Conservation (phyloP, 495 filamentous ascomycete species). For the Pseudotulostoma volvatum region DNA sequence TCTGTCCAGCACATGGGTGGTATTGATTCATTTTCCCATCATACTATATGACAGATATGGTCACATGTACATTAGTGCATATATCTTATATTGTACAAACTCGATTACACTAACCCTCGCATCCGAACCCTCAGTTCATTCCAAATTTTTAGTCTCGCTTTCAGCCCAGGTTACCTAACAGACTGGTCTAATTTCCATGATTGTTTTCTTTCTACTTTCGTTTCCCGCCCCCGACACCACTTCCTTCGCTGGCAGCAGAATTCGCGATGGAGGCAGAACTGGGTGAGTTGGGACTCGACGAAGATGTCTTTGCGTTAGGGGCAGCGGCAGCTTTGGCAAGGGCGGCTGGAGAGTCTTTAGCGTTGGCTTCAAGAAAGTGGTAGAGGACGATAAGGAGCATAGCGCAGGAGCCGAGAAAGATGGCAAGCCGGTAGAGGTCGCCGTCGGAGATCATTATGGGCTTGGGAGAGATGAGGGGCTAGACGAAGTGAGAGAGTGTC, state of each 20-base stretch:
- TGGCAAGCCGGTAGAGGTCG: conserved; percentile 69
- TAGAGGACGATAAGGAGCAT: conserved; percentile 93
- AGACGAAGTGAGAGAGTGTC: neutral
- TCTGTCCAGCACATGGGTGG: no score
- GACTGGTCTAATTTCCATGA: no score
- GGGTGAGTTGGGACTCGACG: neutral
- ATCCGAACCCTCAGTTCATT: no score
- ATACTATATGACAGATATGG: no score
- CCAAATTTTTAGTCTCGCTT: no score
- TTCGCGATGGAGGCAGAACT: neutral
- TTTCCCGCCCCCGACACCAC: neutral
- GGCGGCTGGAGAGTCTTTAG: conserved; percentile 28
- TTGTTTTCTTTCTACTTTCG: no score
- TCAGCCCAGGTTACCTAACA: no score
- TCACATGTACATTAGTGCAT: no score
- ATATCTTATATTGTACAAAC: no score
- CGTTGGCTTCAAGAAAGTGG: conserved; percentile 94
- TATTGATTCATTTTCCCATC: no score
- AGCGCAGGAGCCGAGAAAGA: conserved; percentile 79
- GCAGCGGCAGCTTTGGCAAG: conserved; percentile 3
- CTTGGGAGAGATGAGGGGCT: no score
- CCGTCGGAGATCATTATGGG: conserved; percentile 64
- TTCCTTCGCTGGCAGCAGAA: neutral
- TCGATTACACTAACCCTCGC: no score
- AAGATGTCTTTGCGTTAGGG: conserved; percentile 11